A percentile compares a stretch with the other conserved stretches of the same genome.
Evolutionary conservation across 257 asterid species (phyloP).

Genomic region (Rhazya stricta): DNA sequence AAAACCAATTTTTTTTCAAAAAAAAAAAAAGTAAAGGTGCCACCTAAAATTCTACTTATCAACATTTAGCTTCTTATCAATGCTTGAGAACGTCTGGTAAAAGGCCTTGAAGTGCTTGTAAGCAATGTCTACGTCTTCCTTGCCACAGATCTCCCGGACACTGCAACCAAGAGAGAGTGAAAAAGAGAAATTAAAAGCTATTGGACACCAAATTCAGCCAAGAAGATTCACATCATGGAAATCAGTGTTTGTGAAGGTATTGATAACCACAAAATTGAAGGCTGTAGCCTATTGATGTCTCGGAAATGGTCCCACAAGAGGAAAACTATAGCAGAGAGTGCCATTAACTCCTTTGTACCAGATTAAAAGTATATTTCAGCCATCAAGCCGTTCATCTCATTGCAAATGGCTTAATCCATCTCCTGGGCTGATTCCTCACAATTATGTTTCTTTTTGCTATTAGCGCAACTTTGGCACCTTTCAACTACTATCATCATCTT

Average conservation of each 20-base stretch:
- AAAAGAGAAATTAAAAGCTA: background rate
- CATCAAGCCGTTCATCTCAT: background rate
- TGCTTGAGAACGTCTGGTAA: slow-evolving; percentile 66
- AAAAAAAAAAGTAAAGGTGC: background rate
- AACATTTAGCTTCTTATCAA: slow-evolving; percentile 65
- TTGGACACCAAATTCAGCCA: background rate
- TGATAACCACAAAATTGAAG: background rate
- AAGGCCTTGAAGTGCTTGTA: slow-evolving; percentile 95
- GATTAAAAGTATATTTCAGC: background rate
- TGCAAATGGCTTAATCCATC: background rate
- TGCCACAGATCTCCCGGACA: slow-evolving; percentile 91
- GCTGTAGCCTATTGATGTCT: background rate
- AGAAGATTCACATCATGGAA: background rate
- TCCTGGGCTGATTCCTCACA: background rate
- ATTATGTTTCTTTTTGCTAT: background rate
- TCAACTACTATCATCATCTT: background rate
- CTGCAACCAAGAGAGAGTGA: slow-evolving; percentile 34
- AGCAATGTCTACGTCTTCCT: slow-evolving; percentile 83
- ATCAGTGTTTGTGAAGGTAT: background rate
- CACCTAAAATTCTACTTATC: slow-evolving; percentile 25
- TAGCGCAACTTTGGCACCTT: background rate
- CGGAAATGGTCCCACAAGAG: background rate
- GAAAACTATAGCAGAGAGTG: background rate
- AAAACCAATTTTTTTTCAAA: too few species aligned
- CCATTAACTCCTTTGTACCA: background rate